Conservation (phyloP, 1,139 yeast species). For the Pneumocystis canis region DNA sequence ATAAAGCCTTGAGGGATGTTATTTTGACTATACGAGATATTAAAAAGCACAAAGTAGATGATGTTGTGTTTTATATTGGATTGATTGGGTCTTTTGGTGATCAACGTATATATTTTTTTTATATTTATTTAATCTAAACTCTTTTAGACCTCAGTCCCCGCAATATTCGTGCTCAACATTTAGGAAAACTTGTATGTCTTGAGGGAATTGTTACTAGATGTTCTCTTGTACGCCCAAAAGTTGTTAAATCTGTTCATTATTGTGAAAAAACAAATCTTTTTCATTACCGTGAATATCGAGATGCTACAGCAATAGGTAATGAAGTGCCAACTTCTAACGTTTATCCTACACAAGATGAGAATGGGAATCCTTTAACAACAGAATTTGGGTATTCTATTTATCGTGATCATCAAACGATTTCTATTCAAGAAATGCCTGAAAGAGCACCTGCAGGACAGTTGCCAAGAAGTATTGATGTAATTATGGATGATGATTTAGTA, state of each 20-base stretch:
- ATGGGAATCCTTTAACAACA: slow-evolving; percentile 73
- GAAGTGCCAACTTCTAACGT: slow-evolving; percentile 41
- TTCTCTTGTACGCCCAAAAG: slow-evolving; percentile 82
- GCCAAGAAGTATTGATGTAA: slow-evolving; percentile 82
- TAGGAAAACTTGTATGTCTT: slow-evolving; percentile 71
- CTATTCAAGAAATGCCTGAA: slow-evolving; percentile 97
- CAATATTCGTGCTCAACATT: slow-evolving; percentile 58
- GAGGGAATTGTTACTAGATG: slow-evolving; percentile 95
- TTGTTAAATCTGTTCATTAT: slow-evolving; percentile 83
- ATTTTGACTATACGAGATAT: slow-evolving; percentile 37
- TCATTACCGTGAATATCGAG: slow-evolving; percentile 83
- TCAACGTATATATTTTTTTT: slow-evolving; percentile 31
- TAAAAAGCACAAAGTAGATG: slow-evolving; percentile 34
- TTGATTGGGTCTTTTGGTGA: slow-evolving; percentile 89
- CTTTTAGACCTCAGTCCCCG: slow-evolving; percentile 52
- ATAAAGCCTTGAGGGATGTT: slow-evolving; percentile 72
- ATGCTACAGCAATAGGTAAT: slow-evolving; percentile 49
- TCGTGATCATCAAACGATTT: slow-evolving; percentile 83
- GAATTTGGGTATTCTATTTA: slow-evolving; percentile 91
- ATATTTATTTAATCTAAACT: background rate
- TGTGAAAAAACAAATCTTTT: slow-evolving; percentile 73
- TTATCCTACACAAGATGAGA: slow-evolving; percentile 86
- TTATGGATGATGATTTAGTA: slow-evolving; percentile 86
- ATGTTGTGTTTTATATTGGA: slow-evolving; percentile 58
- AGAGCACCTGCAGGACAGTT: slow-evolving; percentile 96